These are phyloP conservation scores for Eucalyptus cloeziana DNA, from an alignment of 345 rosid species.

Conservation along the genomic window DNA sequence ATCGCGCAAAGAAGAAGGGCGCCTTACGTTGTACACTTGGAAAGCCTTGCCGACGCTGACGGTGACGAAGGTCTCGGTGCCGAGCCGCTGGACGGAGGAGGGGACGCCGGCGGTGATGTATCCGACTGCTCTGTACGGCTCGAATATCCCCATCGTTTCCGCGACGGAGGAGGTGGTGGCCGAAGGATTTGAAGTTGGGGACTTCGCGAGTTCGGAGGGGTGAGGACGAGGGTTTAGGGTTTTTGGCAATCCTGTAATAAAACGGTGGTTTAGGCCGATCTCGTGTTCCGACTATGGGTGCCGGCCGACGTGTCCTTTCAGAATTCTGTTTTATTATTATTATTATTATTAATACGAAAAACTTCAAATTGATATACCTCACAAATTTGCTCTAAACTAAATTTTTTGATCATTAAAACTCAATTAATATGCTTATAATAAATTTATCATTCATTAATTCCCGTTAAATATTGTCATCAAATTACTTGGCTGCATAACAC, in stretches of 20 bases:
- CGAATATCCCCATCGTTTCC: constrained; percentile 79
- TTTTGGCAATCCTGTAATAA: not conserved
- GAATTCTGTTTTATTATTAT: no score
- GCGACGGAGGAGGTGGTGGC: not conserved
- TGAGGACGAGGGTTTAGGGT: not conserved
- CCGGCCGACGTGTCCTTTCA: not conserved
- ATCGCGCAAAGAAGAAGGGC: not conserved
- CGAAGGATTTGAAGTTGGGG: not conserved
- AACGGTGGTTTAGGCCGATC: not conserved
- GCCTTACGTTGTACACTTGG: constrained; percentile 59
- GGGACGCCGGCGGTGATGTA: constrained; percentile 78
- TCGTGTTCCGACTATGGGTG: not conserved
- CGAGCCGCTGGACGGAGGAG: constrained; percentile 76
- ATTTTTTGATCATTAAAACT: accelerated
- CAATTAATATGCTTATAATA: accelerated
- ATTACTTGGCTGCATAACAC: accelerated
- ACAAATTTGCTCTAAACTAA: no score
- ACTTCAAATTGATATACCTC: accelerated
- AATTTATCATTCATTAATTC: no score
- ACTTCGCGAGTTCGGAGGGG: not conserved
- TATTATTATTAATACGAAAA: no score
- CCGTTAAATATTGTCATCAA: accelerated
- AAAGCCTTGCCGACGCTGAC: constrained; percentile 93
- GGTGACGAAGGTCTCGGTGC: constrained; percentile 87
- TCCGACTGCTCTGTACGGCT: constrained; percentile 84